Percentiles rank a stretch among this genome's conserved stretches.
Conservation (phyloP, 163 green algal species). For the Chloromonas sp. region DNA sequence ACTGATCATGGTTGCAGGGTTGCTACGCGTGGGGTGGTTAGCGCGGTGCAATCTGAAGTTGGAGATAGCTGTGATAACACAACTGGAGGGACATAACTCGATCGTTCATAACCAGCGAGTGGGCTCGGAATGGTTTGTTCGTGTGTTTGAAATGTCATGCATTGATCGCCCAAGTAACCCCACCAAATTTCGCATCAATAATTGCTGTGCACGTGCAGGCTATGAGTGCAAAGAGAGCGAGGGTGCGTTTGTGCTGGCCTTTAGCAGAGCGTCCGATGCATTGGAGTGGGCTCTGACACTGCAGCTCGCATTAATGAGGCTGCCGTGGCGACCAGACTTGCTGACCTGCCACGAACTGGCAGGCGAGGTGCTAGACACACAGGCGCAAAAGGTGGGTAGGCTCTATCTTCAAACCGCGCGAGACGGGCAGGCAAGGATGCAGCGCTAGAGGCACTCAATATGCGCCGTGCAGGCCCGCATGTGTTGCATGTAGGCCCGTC, state of each 20-base stretch:
- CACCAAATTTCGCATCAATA: no score
- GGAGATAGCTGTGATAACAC: no score
- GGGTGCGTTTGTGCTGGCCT: constrained; percentile 40
- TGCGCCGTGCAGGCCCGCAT: no score
- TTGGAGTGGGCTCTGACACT: constrained; percentile 57
- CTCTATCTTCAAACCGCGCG: neutral
- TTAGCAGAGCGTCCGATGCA: constrained; percentile 21
- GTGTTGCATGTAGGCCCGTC: no score
- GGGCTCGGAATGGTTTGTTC: no score
- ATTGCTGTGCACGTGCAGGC: neutral
- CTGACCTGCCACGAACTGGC: constrained; percentile 22
- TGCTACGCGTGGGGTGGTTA: neutral
- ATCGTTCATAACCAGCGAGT: no score
- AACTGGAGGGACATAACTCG: no score
- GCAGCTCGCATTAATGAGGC: constrained; percentile 43
- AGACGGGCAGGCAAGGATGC: neutral
- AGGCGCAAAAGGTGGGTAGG: constrained; percentile 8
- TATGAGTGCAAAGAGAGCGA: constrained; percentile 61
- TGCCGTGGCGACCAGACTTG: constrained; percentile 39
- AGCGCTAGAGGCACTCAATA: no score
- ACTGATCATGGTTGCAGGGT: neutral
- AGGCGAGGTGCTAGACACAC: constrained; percentile 22
- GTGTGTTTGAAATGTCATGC: no score
- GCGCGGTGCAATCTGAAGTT: no score
- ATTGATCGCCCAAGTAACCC: no score